Evolutionary conservation across 108 stramenopile species (phyloP), one percentile per base, ranked within the genome.

Genomic region (Fragilaria crotonensis): DNA sequence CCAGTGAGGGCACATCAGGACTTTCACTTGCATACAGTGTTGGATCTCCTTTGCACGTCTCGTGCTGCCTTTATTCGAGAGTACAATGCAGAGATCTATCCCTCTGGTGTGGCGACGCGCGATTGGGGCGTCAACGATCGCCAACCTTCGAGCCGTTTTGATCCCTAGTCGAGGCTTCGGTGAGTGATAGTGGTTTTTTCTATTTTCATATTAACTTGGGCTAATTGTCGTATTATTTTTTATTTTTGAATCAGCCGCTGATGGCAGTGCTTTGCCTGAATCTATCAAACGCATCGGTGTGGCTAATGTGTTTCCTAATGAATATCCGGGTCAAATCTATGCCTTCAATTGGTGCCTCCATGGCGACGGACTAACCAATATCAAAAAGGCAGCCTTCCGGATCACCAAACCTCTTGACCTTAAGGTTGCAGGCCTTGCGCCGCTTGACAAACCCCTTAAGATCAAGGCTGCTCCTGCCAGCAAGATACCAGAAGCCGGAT

Each of bases 321-420:
- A 92, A 75, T 84, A 80, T 45, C 90, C 90, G 41, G 90, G 90
- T 30, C 84, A 85, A 59, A 77, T 78, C 52, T 92, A 92, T 69
- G 77, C 70, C 19, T 92, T 92, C 85, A 92, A 92, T 71, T 92
- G 90, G 90, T 69, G 68, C 52, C 79, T 92, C 59, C 85, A 88
- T 53, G 81, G 76, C 57, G 90, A 92, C 60, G 90, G 90, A 18
- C 85, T 92, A 41, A 88, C 90, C 0, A 86, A 86, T n/a, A 66
- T 88, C 18, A 84, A 88, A 59, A 76, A 82, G 54, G 67, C 75
- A 26, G 87, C 90, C 41, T 92, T 88, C 57, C 90, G 90, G 4
- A 92, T 92, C 58, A 84, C 83, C 67, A 92, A 92, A 55, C 83
- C 90, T 1, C 59, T 92, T 7, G 90, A 92, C 62, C 58, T 88